phyloP scores from a whole-genome alignment of 2,329 filamentous ascomycete genomes.

The Leptographium procerum region DNA sequence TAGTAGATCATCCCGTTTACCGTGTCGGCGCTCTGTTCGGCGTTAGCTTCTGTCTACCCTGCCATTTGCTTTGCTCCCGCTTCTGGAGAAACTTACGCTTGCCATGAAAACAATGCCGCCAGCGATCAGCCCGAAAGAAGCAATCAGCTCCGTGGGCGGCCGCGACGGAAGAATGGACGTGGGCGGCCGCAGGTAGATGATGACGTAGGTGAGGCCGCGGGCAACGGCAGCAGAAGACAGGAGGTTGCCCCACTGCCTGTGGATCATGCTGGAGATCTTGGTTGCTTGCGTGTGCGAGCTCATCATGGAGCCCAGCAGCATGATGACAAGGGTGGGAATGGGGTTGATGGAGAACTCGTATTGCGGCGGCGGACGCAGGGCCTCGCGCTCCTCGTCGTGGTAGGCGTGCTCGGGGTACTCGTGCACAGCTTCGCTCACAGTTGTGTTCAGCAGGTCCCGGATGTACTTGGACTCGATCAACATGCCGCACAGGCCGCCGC shows the following conservation, averaged over 20 bases:
- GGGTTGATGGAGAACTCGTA: constrained; percentile 77
- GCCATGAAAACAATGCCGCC: constrained; percentile 90
- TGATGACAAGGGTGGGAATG: constrained; percentile 73
- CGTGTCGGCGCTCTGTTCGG: constrained; percentile 56
- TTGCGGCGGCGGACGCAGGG: constrained; percentile 48
- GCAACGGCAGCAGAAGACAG: constrained; percentile 71
- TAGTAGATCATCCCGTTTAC: constrained; percentile 67
- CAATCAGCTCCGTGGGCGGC: constrained; percentile 81
- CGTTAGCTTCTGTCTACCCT: not conserved
- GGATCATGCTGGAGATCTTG: constrained; percentile 82
- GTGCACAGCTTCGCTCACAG: constrained; percentile 26
- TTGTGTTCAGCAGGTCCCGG: constrained; percentile 53
- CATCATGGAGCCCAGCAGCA: constrained; percentile 91
- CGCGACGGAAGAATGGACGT: constrained; percentile 69
- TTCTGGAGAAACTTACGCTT: constrained; percentile 47
- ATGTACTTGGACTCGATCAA: constrained; percentile 66
- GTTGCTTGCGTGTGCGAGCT: constrained; percentile 75
- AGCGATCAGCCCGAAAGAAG: constrained; percentile 74
- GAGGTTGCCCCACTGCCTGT: constrained; percentile 85
- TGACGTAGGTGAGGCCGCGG: constrained; percentile 66
- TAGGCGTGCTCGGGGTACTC: constrained; percentile 20
- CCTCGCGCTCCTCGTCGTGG: constrained; percentile 33
- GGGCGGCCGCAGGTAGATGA: constrained; percentile 71
- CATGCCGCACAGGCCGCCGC: constrained; percentile 73
- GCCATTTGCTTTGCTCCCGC: too few relatives aligned